These are phyloP conservation scores for Otatea glauca DNA, from an alignment of 176 grass and related monocot species.

Conservation along the genomic window DNA sequence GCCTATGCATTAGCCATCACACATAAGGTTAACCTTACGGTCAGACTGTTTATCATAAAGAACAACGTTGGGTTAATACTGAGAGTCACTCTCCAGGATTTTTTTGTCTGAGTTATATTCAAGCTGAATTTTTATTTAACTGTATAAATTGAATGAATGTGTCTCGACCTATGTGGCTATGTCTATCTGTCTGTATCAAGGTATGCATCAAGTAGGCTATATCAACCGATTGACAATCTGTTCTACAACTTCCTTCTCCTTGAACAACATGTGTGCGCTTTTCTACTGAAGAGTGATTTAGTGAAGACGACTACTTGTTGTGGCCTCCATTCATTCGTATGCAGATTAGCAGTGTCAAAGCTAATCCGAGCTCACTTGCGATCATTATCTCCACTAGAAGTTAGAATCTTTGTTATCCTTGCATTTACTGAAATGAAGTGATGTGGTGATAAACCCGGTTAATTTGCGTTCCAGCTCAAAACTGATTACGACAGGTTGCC, in stretches of 20 bases:
- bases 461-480: neutral
- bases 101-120: neutral
- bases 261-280: neutral
- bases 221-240: neutral
- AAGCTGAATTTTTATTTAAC: neutral
- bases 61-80: neutral
- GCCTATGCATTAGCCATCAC: neutral
- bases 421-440: neutral
- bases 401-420: too few relatives aligned
- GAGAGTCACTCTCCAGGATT: neutral
- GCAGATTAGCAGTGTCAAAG: neutral
- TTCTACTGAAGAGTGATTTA: neutral
- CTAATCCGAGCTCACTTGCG: neutral
- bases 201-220: neutral
- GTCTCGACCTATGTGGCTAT: too few relatives aligned
- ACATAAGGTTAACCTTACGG: neutral
- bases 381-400: neutral
- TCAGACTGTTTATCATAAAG: neutral
- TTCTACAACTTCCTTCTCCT: neutral
- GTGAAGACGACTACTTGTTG: neutral
- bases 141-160: neutral
- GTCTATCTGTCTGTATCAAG: neutral
- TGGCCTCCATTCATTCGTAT: neutral
- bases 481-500: neutral
- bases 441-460: neutral